A percentile compares a stretch with the other conserved stretches of the same genome.
These are phyloP conservation scores for Lophium mytilinum DNA, from an alignment of 495 filamentous ascomycete species.

Conservation along the genomic window DNA sequence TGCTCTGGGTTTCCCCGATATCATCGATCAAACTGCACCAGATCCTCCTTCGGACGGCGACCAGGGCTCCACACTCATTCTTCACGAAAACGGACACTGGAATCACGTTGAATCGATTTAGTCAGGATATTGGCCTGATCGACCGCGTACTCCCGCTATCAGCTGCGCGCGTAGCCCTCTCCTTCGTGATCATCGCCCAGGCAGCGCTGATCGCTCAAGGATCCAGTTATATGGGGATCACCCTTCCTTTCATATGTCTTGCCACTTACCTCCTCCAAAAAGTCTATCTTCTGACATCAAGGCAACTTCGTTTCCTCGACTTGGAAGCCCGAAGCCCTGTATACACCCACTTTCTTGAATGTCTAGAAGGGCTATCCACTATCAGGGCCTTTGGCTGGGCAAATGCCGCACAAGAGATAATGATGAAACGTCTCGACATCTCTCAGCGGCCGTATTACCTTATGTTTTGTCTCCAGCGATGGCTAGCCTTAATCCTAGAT, in stretches of 20 bases:
- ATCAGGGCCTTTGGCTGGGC: slow-evolving; percentile 53
- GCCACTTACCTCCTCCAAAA: slow-evolving; percentile 20
- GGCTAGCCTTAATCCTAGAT: slow-evolving; percentile 36
- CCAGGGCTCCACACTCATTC: slow-evolving; percentile 29
- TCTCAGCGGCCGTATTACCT: slow-evolving; percentile 54
- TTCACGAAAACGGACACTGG: slow-evolving; percentile 38
- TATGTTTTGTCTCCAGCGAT: slow-evolving; percentile 41
- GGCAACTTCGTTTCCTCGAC: slow-evolving; percentile 29
- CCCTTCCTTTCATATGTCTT: slow-evolving; percentile 41
- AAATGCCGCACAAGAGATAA: slow-evolving; percentile 32
- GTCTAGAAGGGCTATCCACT: slow-evolving; percentile 37
- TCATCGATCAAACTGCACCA: slow-evolving; percentile 45
- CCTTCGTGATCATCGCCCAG: slow-evolving; percentile 3
- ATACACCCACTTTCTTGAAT: slow-evolving; percentile 37
- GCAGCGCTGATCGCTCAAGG: slow-evolving; percentile 42
- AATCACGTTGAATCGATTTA: slow-evolving; percentile 38
- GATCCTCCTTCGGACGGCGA: slow-evolving; percentile 39
- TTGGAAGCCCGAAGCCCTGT: slow-evolving; percentile 28
- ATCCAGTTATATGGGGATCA: slow-evolving; percentile 43
- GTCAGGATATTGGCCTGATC: slow-evolving; percentile 41
- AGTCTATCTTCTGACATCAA: slow-evolving; percentile 30
- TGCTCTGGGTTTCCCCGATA: slow-evolving; percentile 47
- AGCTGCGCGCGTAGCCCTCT: background rate
- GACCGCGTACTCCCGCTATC: slow-evolving; percentile 34
- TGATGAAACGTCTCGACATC: slow-evolving; percentile 43